Base-by-base conservation (phyloP, 148 eudicot genomes). In the Beta vulgaris region DNA sequence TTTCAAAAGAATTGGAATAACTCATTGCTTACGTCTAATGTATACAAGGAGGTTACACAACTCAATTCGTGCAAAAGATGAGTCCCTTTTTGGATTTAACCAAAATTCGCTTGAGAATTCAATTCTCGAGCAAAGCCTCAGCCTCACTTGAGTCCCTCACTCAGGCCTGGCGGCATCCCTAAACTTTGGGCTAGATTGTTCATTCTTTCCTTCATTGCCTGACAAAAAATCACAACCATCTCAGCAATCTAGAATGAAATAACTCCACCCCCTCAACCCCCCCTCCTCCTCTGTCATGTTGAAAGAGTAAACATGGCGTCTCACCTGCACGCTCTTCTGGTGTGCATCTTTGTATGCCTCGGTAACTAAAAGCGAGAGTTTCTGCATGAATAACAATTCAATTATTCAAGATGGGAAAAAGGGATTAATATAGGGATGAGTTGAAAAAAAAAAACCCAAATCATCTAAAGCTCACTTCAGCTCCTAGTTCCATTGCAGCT, bases 341-440 rank as follows among this genome's bases (percentile, higher is more conserved):
- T 93, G 98, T 44, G 98, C 98, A 69, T 93, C 98, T 86, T 84
- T 91, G 83, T 93, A 93, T 29, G 98, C 98, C 82, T 93, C 97
- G 0, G 91, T 91, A 31, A 91, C 90, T 79, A 93, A 74, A 82
- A 88, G 91, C 28, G 97, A 91, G 32, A 93, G 80, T 87, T 91
- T 87, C 97, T 91, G 89, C 79, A 79, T 5, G 36, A 76, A 44
- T 14, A 6, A 77, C 28, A 32, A 42, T 23, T 48, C 36, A 25
- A 57, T 21, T 29, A 40, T 66, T 29, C 28, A 76, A 75, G 15
- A 39, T 49, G 29, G 34, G 15, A 48, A 69, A 21, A 31, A 66
- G 44, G 28, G 4, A 9, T 12, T 35, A 3, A 11, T 18, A 7
- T 19, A 53, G 7, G 7, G 2, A 1, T 2, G 16, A 29, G 9